These are phyloP conservation scores for Hypomyces rosellus DNA, from an alignment of 2,329 filamentous ascomycete genomes.

Conservation along the genomic window DNA sequence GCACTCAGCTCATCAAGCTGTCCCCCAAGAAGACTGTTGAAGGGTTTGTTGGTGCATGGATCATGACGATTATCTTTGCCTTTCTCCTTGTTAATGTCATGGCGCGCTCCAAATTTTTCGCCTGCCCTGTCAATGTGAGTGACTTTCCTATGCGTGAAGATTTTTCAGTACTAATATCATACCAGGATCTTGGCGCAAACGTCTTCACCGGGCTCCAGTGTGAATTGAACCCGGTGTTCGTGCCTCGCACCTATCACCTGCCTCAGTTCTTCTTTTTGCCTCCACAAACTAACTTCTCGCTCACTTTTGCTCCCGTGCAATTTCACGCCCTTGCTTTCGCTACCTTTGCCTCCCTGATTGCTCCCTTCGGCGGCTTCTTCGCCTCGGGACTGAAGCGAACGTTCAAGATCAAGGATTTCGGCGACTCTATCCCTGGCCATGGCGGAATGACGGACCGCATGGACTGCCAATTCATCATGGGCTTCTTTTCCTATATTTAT, in stretches of 20 bases:
- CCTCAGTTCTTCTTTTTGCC: conserved; percentile 67
- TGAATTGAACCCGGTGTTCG: conserved; percentile 85
- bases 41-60: conserved; percentile 92
- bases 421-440: conserved; percentile 94
- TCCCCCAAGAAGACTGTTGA: conserved; percentile 99
- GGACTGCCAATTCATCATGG: conserved; percentile 99
- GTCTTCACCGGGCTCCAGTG: conserved; percentile 87
- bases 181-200: conserved; percentile 79
- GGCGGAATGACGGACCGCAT: conserved; percentile 98
- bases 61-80: conserved; percentile 87
- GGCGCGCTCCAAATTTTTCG: conserved; percentile 92
- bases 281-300: conserved; percentile 50
- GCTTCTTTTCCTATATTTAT: conserved; percentile 97
- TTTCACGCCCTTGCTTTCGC: conserved; percentile 86
- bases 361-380: conserved; percentile 97
- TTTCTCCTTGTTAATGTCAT: conserved; percentile 76
- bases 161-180: not conserved
- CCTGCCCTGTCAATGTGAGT: conserved; percentile 83
- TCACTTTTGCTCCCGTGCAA: conserved; percentile 82
- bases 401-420: conserved; percentile 99
- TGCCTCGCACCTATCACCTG: conserved; percentile 66
- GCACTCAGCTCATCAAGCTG: conserved; percentile 94
- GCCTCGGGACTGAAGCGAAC: conserved; percentile 95
- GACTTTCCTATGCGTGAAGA: not conserved
- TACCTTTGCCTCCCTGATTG: conserved; percentile 92